A percentile compares a stretch with the other conserved stretches of the same genome.
Conservation (phyloP, 1,139 yeast species). For the Candida anutae region DNA sequence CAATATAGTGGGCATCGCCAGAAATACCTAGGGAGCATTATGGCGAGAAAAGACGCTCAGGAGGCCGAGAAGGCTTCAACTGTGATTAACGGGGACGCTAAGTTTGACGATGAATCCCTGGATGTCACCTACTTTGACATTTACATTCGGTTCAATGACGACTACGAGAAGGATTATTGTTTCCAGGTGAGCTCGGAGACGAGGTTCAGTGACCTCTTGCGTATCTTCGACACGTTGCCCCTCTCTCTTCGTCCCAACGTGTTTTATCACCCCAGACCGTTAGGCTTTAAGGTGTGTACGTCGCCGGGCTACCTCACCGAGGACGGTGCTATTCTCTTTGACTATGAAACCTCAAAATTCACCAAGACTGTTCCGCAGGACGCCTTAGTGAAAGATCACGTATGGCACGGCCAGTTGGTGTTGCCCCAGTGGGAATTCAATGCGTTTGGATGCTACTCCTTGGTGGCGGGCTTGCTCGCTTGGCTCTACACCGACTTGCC, state of each 20-base stretch:
- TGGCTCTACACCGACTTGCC: conserved; percentile 96
- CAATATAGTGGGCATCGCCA: too few relatives aligned
- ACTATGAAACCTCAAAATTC: conserved; percentile 43
- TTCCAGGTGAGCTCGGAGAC: conserved; percentile 59
- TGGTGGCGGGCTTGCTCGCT: conserved; percentile 37
- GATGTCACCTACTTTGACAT: conserved; percentile 59
- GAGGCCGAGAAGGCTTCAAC: conserved; percentile 29
- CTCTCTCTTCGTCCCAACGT: conserved; percentile 73
- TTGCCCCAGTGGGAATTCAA: conserved; percentile 73
- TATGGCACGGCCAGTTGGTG: conserved; percentile 88
- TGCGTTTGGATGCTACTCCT: conserved; percentile 37
- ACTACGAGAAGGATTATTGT: conserved; percentile 82
- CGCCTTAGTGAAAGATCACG: conserved; percentile 47
- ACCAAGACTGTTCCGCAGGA: conserved; percentile 35
- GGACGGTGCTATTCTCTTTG: conserved; percentile 73
- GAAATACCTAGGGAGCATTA: too few relatives aligned
- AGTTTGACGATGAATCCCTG: conserved; percentile 11
- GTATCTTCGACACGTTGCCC: conserved; percentile 60
- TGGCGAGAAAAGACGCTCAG: conserved; percentile 38
- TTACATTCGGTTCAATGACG: conserved; percentile 79
- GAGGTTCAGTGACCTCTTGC: conserved; percentile 49
- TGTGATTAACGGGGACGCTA: background rate
- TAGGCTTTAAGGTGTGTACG: conserved; percentile 57
- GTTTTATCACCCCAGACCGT: conserved; percentile 59
- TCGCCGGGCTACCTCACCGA: conserved; percentile 82